Base-by-base conservation (phyloP, 768 basidiomycete genomes). In the Boletales sp. region DNA sequence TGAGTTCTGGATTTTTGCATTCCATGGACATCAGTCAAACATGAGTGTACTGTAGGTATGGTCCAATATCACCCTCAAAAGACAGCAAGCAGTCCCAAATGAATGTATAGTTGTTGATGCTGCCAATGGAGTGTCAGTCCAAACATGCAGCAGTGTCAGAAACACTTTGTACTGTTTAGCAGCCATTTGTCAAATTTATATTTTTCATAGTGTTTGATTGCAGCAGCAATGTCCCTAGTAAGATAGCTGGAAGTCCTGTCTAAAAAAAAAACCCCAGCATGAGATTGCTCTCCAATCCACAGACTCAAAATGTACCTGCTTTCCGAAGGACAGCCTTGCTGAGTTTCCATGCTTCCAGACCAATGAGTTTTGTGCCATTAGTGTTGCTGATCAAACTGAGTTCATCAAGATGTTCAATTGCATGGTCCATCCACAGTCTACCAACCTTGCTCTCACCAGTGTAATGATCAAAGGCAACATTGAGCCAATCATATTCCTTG, bases 41-140 rank as follows among this genome's bases (percentile, higher is more conserved):
- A 71, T 97, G 94, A 0, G 93, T 91, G 67, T 97, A 97, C 74
- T 97, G 94, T 24, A 97, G 82, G 73, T 97, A 97, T 0, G 93
- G 91, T 1, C 91, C 92, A 0, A 92, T 94, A 70, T 97, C 94
- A 39, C 94, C 94, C 68, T 97, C 92, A 67, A 95, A 97, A 31
- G 91, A 92, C 43, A 86, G 80, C 90, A 97, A 94, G 38, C 93
- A 83, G 54, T 89, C 83, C 86, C 90, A 90, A 69, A 93, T 89
- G 72, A 97, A 99, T 2, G 80, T 86, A 72, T 98, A 98, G 73
- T 97, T 93, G 71, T 94, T 94, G 65, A 97, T 88, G 53, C 94
- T 95, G 56, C 7, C 5, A 18, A 43, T 17, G 27, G 13, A 32
- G 37, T 0, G 35, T 39, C n/a, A 45, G 34, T 37, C 6, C 13